Evolutionary conservation across 2,329 filamentous ascomycete genomes (phyloP).

Genomic region (Didymella pomorum): DNA sequence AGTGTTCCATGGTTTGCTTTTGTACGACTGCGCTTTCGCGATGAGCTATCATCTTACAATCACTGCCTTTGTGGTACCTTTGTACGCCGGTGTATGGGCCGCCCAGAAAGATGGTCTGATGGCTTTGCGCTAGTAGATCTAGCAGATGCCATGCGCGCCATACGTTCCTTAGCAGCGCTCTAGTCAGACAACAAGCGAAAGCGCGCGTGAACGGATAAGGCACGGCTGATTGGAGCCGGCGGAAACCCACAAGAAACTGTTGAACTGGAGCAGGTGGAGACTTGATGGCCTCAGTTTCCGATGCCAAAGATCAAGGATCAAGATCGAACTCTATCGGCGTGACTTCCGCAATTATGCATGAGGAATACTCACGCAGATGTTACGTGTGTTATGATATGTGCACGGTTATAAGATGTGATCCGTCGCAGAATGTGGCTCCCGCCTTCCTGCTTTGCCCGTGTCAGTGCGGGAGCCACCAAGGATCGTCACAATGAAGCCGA

Average conservation of each 20-base stretch:
- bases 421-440: background rate
- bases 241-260: constrained; percentile 13
- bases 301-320: background rate
- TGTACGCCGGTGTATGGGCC: constrained; percentile 14
- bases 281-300: constrained; percentile 8
- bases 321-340: constrained; percentile 4
- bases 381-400: constrained; percentile 9
- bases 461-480: constrained; percentile 7
- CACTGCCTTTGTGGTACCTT: constrained; percentile 13
- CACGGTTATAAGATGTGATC: constrained; percentile 9
- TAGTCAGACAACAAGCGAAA: constrained; percentile 7
- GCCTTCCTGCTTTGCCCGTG: constrained; percentile 1
- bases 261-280: constrained; percentile 19
- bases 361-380: background rate
- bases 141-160: constrained; percentile 13
- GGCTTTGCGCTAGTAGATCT: constrained; percentile 14
- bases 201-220: constrained; percentile 5
- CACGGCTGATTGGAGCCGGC: constrained; percentile 10
- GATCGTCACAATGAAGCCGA: constrained; percentile 14
- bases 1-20: constrained; percentile 8
- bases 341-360: constrained; percentile 1
- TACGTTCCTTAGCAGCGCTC: background rate
- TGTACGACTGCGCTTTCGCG: constrained; percentile 3
- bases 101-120: constrained; percentile 10
- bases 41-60: constrained; percentile 12